phyloP scores from a whole-genome alignment of 208 protist species.

The Trypanosoma congolense region DNA sequence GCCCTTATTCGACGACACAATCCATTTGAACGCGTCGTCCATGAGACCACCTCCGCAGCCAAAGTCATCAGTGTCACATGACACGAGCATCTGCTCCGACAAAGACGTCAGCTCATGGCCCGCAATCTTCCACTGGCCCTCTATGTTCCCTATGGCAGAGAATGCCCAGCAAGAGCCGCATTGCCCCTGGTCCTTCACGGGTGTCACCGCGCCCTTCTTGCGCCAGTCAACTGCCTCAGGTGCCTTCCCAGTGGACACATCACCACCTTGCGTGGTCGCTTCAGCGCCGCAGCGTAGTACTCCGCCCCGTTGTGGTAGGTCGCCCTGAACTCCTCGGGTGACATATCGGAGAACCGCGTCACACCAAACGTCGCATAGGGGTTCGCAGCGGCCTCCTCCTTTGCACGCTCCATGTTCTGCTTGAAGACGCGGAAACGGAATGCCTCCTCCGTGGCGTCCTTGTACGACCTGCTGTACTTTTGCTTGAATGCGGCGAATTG shows the following conservation, averaged over 20 bases:
- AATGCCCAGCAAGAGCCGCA: conserved; percentile 97
- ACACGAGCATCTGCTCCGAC: conserved; percentile 93
- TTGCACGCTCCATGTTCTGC: conserved; percentile 45
- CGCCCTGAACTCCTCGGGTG: conserved; percentile 38
- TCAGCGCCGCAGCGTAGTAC: conserved; percentile 26
- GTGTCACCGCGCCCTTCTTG: conserved; percentile 75
- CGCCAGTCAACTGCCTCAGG: conserved; percentile 76
- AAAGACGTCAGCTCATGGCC: conserved; percentile 56
- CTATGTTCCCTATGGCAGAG: conserved; percentile 68
- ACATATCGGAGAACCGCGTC: conserved; percentile 61
- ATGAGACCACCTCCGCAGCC: conserved; percentile 91
- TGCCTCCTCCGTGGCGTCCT: conserved; percentile 37
- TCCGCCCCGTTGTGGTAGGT: conserved; percentile 34
- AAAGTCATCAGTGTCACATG: conserved; percentile 77
- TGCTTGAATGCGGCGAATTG: conserved; percentile 71
- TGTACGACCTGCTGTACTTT: conserved; percentile 62
- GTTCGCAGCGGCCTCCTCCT: conserved; percentile 29
- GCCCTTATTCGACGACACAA: conserved; percentile 55
- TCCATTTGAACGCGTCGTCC: conserved; percentile 68
- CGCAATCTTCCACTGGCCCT: conserved; percentile 55
- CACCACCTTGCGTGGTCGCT: conserved; percentile 3
- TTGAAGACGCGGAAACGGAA: conserved; percentile 49
- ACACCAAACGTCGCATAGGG: conserved; percentile 49
- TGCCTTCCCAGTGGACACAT: neutral
- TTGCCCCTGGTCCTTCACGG: conserved; percentile 91